These are phyloP conservation scores for Claviceps capensis DNA, from an alignment of 2,329 filamentous ascomycete species.

Conservation along the genomic window DNA sequence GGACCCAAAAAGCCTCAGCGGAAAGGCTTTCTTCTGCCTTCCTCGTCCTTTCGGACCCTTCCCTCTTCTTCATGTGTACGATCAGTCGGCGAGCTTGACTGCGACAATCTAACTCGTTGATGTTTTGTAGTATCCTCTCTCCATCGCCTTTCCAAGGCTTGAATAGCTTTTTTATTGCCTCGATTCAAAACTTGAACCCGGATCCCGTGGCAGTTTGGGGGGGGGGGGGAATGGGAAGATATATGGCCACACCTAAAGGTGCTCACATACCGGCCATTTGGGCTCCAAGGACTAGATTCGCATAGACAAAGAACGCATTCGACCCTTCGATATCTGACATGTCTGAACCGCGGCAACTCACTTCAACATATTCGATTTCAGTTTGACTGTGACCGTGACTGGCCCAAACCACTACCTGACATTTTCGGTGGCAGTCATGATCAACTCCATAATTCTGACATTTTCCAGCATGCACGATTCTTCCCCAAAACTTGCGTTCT, in stretches of 20 bases:
- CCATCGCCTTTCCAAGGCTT: constrained; percentile 7
- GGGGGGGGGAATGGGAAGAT: constrained; percentile 9
- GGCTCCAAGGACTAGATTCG: too few relatives aligned
- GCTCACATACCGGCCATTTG: constrained; percentile 8
- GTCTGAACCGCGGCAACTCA: constrained; percentile 8
- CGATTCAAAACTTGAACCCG: too few relatives aligned
- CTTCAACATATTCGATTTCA: constrained; percentile 20
- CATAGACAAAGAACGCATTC: not conserved
- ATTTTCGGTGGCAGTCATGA: not conserved
- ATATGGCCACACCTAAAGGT: constrained; percentile 1
- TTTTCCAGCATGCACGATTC: constrained; percentile 3
- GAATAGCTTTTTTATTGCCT: too few relatives aligned
- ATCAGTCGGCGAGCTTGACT: too few relatives aligned
- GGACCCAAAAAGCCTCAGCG: too few relatives aligned
- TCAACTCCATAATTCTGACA: not conserved
- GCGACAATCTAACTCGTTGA: not conserved
- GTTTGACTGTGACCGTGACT: not conserved
- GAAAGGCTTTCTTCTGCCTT: too few relatives aligned
- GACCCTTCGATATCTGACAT: constrained; percentile 14
- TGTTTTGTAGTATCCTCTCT: constrained; percentile 11
- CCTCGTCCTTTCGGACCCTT: too few relatives aligned
- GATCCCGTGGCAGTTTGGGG: not conserved
- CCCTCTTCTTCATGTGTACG: too few relatives aligned
- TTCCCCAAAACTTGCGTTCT: too few relatives aligned
- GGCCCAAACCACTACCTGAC: constrained; percentile 7